Base-by-base conservation (phyloP, 1,284 basidiomycete species). In the Boletus semigastroideus region DNA sequence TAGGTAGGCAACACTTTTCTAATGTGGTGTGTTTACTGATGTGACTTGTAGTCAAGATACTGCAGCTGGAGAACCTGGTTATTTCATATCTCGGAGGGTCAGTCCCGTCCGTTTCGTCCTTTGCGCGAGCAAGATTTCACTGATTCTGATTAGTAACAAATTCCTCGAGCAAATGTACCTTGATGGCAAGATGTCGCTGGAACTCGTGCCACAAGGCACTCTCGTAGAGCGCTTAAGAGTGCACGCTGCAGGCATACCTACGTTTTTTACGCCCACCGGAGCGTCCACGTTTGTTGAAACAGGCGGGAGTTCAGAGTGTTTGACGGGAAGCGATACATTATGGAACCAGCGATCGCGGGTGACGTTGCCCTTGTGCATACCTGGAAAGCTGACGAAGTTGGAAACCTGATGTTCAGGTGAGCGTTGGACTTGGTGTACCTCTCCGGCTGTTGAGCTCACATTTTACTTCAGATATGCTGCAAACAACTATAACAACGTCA, bases 341-440 rank as follows among this genome's bases (percentile, higher is more conserved):
- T 97, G 61, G 95, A 98, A 72, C 84, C 88, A 42, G 86, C 92
- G 3, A 86, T 97, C 62, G 77, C 83, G 28, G 92, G 90, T 34
- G 91, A 94, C 68, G 83, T 92, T 49, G 94, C 93, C n/a, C 87
- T 98, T 66, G 75, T 98, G 36, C 80, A 90, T 49, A 94, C 92
- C n/a, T 96, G 93, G 93, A 97, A 97, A 73, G 95, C 87, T 11
- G 94, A 98, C 67, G 92, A 92, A 67, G 79, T 83, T 43, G 89
- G 87, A 5, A 92, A 92, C 70, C 84, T 84, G 63, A 85, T 91
- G 20, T 93, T 93, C 76, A 78, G 88, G 83, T 86, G 60, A 31
- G 75, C 7, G 69, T 33, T 12, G 19, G 25, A 20, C 19, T 40
- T 39, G n/a, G 28, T 8, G 16, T 36, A 31, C 19, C 31, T 43